Conservation (phyloP, 2,329 filamentous ascomycete species). For the Atkinsonella hypoxylon region DNA sequence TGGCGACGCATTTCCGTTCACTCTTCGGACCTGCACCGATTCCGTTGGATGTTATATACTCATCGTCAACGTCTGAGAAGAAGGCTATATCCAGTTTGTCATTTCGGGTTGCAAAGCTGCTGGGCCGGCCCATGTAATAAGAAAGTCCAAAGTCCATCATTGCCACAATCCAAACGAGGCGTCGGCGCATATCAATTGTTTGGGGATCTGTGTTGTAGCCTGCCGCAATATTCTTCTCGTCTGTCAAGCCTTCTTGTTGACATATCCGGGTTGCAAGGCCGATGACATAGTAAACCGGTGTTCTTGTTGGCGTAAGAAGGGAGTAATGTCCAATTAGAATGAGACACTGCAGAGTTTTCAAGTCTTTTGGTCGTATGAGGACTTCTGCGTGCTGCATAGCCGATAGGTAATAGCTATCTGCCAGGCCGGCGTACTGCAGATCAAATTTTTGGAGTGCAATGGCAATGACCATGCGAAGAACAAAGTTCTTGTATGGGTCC, state of each 20-base stretch:
- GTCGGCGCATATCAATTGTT: conserved; percentile 78
- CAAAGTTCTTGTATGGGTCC: conserved; percentile 78
- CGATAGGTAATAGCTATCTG: conserved; percentile 88
- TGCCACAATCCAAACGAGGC: conserved; percentile 77
- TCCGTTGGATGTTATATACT: conserved; percentile 66
- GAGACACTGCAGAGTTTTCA: conserved; percentile 83
- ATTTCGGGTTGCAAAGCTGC: conserved; percentile 67
- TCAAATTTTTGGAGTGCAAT: conserved; percentile 91
- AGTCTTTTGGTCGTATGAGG: conserved; percentile 75
- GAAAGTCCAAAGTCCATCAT: conserved; percentile 84
- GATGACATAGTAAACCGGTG: conserved; percentile 85
- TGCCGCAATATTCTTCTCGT: conserved; percentile 73
- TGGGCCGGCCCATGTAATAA: conserved; percentile 78
- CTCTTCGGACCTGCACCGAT: conserved; percentile 61
- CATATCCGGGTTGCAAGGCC: conserved; percentile 79
- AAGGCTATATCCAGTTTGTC: conserved; percentile 80
- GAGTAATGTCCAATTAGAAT: conserved; percentile 84
- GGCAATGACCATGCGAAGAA: conserved; percentile 82
- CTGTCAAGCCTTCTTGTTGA: conserved; percentile 76
- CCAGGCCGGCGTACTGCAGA: conserved; percentile 78
- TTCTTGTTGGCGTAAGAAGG: conserved; percentile 79
- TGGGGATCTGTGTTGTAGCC: conserved; percentile 54
- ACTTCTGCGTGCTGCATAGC: conserved; percentile 76
- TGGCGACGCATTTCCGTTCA: conserved; percentile 75
- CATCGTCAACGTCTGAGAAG: conserved; percentile 71